These are phyloP conservation scores for Phytophthora multivora DNA, from an alignment of 352 stramenopile species.

Conservation along the genomic window DNA sequence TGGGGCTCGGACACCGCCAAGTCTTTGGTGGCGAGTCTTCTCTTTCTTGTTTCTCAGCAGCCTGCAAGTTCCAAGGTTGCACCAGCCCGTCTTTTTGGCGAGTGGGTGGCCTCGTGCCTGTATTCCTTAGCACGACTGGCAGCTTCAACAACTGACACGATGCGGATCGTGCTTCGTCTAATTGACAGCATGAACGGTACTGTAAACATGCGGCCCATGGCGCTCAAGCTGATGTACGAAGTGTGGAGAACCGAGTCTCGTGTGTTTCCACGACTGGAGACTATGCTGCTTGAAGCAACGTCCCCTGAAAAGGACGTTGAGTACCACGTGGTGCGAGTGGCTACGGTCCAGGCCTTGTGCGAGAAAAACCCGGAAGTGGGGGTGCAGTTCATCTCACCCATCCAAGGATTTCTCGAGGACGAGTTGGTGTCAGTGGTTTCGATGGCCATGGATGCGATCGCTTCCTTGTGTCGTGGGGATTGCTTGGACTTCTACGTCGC, in stretches of 20 bases:
- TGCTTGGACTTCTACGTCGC: constrained; percentile 78
- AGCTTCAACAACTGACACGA: constrained; percentile 66
- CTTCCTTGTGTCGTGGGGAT: constrained; percentile 56
- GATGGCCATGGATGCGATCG: constrained; percentile 72
- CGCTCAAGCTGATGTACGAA: constrained; percentile 59
- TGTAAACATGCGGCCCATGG: constrained; percentile 41
- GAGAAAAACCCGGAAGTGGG: constrained; percentile 65
- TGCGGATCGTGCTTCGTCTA: constrained; percentile 74
- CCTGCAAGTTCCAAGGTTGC: constrained; percentile 1
- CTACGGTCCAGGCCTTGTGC: constrained; percentile 69
- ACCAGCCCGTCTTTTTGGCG: constrained; percentile 9
- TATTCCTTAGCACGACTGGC: constrained; percentile 54
- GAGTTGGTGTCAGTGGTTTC: constrained; percentile 50
- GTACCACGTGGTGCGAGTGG: constrained; percentile 54
- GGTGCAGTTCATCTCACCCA: constrained; percentile 66
- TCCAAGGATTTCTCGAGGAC: constrained; percentile 67
- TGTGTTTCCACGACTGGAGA: constrained; percentile 66
- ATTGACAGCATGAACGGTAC: constrained; percentile 62
- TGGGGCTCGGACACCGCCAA: constrained; percentile 43
- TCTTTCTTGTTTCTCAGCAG: constrained; percentile 62
- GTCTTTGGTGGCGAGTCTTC: constrained; percentile 61
- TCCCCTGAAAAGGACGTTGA: constrained; percentile 35
- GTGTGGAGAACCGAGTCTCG: constrained; percentile 72
- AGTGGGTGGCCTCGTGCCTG: constrained; percentile 51
- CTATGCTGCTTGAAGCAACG: constrained; percentile 47